Evolutionary conservation across 2,329 filamentous ascomycete genomes (phyloP), one percentile per base, ranked within the genome.

Genomic region (Ascochyta fabae): DNA sequence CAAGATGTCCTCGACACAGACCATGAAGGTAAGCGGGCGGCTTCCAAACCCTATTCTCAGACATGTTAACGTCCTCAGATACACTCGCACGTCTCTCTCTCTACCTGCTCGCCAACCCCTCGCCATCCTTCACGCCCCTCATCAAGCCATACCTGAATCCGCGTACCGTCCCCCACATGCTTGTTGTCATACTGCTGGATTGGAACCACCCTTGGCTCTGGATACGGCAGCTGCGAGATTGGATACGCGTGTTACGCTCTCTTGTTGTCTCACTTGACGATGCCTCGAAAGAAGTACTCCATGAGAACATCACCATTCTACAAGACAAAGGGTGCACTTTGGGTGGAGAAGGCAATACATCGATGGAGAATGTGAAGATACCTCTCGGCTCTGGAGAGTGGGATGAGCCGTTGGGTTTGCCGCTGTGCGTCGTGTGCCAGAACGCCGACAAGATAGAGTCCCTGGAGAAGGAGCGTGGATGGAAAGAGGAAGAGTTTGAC

Each of bases 401-500:
- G 91, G 91, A 96, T 61, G 92, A 96, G 69, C 91, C 88, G 5
- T 78, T 97, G 8, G 93, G 93, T 0, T 78, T 99, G 51, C 92
- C 92, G 0, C 80, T 99, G 34, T 96, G 91, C 70, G 90, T 99
- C 8, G 92, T 98, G n/a, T 96, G 94, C 73, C 93, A 98, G 75
- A 95, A 96, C 73, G 92, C 92, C 13, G 91, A 96, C 76, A 92
- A 91, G 74, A 96, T 98, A 75, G 93, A 98, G 70, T 85, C 86
- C 35, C 77, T 99, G 54, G 95, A 98, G 77, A 92, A 91, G 74
- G 93, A 92, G 46, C 88, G 93, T 56, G 87, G 89, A 13, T 99
- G 94, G 92, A 94, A 92, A 76, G 95, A 99, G 76, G 92, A 96
- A 64, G 90, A 96, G 67, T 99, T 99, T 69, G 95, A 99, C 74